These are phyloP conservation scores for Botrytis byssoidea DNA, from an alignment of 2,329 filamentous ascomycete genomes.

Conservation along the genomic window DNA sequence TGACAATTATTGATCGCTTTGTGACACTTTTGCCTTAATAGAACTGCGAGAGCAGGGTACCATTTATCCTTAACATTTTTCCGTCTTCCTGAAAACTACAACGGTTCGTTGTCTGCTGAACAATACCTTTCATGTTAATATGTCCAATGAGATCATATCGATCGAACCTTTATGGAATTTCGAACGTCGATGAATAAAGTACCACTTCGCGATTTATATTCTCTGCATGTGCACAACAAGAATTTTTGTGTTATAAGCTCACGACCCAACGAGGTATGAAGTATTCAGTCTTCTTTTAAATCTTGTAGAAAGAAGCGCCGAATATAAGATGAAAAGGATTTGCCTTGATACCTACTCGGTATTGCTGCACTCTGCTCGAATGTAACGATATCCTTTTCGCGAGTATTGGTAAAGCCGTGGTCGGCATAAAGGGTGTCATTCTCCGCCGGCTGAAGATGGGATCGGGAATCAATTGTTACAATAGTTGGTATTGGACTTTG, in stretches of 20 bases:
- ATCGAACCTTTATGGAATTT: neutral
- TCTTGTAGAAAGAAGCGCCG: neutral
- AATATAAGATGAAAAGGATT: neutral
- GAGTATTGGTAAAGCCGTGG: neutral
- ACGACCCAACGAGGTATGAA: neutral
- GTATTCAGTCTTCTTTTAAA: neutral
- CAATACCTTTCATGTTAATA: neutral
- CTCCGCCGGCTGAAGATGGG: neutral
- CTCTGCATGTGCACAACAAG: neutral
- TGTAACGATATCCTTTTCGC: neutral
- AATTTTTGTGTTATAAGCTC: neutral
- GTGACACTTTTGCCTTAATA: too few relatives aligned
- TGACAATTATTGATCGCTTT: too few relatives aligned
- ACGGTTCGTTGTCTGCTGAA: neutral
- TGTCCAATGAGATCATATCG: conserved; percentile 9
- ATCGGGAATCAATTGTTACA: neutral
- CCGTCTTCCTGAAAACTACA: neutral
- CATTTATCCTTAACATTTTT: neutral
- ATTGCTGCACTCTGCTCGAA: neutral
- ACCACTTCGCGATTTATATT: conserved; percentile 9
- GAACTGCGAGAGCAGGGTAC: too few relatives aligned
- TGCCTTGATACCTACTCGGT: neutral
- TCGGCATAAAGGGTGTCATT: neutral
- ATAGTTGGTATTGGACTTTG: neutral
- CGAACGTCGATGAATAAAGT: neutral